Evolutionary conservation across 2,329 filamentous ascomycete species (phyloP).

Genomic region (Triangularia verruculosa): DNA sequence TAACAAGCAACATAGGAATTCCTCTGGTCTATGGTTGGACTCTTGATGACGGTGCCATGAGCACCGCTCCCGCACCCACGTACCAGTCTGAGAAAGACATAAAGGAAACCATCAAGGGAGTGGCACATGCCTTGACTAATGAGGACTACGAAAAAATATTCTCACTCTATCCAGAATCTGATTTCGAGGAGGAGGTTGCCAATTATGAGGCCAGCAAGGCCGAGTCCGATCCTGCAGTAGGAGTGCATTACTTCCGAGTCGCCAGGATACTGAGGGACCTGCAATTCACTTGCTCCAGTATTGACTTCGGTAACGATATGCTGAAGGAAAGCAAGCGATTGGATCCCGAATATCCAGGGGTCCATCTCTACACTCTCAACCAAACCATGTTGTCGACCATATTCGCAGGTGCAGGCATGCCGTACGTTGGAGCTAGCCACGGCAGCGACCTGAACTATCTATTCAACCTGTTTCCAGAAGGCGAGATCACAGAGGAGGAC

Average conservation of each 20-base stretch:
- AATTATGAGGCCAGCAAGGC: slow-evolving; percentile 24
- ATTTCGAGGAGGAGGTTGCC: slow-evolving; percentile 26
- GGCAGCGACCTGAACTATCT: slow-evolving; percentile 32
- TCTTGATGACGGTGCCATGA: slow-evolving; percentile 31
- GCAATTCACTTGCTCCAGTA: slow-evolving; percentile 27
- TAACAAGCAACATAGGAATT: slow-evolving; percentile 17
- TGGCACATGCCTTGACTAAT: slow-evolving; percentile 26
- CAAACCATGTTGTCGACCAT: slow-evolving; percentile 31
- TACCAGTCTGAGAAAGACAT: slow-evolving; percentile 29
- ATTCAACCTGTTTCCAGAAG: slow-evolving; percentile 25
- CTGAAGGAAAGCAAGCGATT: not conserved
- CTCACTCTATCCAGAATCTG: slow-evolving; percentile 27
- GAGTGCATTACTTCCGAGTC: slow-evolving; percentile 27
- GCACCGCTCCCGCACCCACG: slow-evolving; percentile 23
- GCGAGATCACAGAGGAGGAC: slow-evolving; percentile 20
- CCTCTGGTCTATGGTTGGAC: slow-evolving; percentile 30
- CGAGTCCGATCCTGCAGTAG: slow-evolving; percentile 22
- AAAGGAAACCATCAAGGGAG: slow-evolving; percentile 22
- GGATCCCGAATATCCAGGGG: slow-evolving; percentile 12
- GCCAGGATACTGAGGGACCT: slow-evolving; percentile 27
- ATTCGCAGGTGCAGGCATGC: slow-evolving; percentile 27
- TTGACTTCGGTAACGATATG: slow-evolving; percentile 23
- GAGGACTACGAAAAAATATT: slow-evolving; percentile 28
- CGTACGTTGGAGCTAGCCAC: slow-evolving; percentile 26
- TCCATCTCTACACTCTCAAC: slow-evolving; percentile 30